Evolutionary conservation across 2,329 filamentous ascomycete species (phyloP), one percentile per base, ranked within the genome.

Genomic region (Pseudovirgaria hyperparasitica): DNA sequence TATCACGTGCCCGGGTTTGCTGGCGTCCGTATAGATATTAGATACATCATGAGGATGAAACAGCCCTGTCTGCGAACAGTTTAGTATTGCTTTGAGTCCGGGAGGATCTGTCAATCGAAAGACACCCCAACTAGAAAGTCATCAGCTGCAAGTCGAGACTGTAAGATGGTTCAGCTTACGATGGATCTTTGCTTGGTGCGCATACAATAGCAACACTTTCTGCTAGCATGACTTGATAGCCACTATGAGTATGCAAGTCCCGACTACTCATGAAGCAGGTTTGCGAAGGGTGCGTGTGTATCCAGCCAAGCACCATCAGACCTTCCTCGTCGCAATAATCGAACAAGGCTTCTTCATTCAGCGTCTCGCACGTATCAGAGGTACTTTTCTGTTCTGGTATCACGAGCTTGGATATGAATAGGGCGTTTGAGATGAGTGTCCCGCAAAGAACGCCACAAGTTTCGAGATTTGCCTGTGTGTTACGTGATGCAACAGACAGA

Each of bases 181-280:
- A 79, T 23, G 80, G 81, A 19, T 67, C 63, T 43, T 80, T 82
- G 30, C 70, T 78, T 1, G 90, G 90, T 5, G 90, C 82, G 57
- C 90, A 98, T 20, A 98, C 90, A 43, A 98, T 92, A 4, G 90
- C 90, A 36, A 98, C 85, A 42, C 82, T 92, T 62, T 98, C 90
- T 1, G 85, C 78, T 57, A 96, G 71, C 84, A 94, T 94, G 33
- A 90, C 76, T 55, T 98, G 90, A 50, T 94, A 96, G 8, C 85
- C 85, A 3, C 77, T 76, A 47, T 93, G 87, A 0, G 92, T 98
- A 48, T 98, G 90, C 39, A 96, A 50, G 48, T 98, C 90, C 26
- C 87, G 67, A 25, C 80, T 90, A 49, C 84, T 93, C 82, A 98
- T 92, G 52, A 98, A 98, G 54, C 90, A 98, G 0, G 84, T 92